Conservation (phyloP, 441 rosid genomes). For the Eutrema salsugineum region DNA sequence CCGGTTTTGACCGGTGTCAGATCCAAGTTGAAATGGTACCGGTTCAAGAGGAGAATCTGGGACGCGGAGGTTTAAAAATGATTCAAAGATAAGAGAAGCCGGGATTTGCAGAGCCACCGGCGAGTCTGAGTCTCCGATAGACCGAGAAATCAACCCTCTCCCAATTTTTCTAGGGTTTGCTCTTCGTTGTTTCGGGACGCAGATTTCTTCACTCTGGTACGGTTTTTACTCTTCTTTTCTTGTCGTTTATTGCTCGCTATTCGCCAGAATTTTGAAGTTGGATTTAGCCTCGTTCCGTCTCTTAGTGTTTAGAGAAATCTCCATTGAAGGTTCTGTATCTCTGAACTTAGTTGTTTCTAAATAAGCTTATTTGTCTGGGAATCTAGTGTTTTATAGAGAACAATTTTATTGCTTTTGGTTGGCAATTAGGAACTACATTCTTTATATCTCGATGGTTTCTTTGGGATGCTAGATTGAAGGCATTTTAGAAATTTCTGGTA, state of each 20-base stretch:
- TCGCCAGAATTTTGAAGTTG: background rate
- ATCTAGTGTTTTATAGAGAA: background rate
- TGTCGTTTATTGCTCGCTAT: background rate
- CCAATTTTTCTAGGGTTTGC: slow-evolving; percentile 17
- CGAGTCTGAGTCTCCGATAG: slow-evolving; percentile 9
- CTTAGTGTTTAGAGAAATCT: background rate
- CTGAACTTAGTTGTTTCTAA: background rate
- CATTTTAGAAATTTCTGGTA: background rate
- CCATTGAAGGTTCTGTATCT: background rate
- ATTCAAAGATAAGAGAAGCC: slow-evolving; percentile 18
- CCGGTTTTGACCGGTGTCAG: slow-evolving; percentile 28
- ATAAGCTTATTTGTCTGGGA: background rate
- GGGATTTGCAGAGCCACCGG: slow-evolving; percentile 26
- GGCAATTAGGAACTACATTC: background rate
- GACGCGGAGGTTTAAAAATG: slow-evolving; percentile 21
- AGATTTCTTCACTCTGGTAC: slow-evolving; percentile 26
- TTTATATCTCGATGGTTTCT: background rate
- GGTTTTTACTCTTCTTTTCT: background rate
- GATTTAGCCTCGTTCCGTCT: background rate
- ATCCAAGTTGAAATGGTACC: slow-evolving; percentile 20
- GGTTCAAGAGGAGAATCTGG: background rate
- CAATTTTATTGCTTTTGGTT: background rate
- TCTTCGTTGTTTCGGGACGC: background rate
- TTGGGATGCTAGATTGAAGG: background rate
- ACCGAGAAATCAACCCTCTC: background rate